These are phyloP conservation scores for Neofusicoccum ribis DNA, from an alignment of 2,329 filamentous ascomycete genomes.

Conservation along the genomic window DNA sequence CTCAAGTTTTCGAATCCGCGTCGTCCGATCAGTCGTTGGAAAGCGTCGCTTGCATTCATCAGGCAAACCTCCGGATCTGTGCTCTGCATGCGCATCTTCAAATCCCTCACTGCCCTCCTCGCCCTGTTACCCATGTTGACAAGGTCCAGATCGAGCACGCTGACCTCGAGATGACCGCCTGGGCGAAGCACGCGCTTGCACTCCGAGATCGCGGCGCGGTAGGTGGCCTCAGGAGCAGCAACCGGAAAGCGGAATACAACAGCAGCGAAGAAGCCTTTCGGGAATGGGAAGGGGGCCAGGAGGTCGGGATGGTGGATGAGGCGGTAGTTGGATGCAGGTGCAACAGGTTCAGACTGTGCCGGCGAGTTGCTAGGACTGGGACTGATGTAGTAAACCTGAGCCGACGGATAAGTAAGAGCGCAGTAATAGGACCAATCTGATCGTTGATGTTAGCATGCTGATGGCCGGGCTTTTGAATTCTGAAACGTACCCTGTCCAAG, in stretches of 20 bases:
- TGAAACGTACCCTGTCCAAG: slow-evolving; percentile 63
- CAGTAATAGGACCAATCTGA: slow-evolving; percentile 83
- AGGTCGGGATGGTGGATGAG: slow-evolving; percentile 70
- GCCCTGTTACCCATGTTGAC: slow-evolving; percentile 78
- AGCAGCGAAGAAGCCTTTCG: slow-evolving; percentile 71
- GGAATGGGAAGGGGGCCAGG: slow-evolving; percentile 70
- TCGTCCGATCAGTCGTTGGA: slow-evolving; percentile 67
- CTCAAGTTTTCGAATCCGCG: slow-evolving; percentile 73
- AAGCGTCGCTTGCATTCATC: slow-evolving; percentile 45
- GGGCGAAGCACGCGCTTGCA: slow-evolving; percentile 76
- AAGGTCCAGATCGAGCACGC: slow-evolving; percentile 75
- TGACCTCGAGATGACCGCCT: slow-evolving; percentile 76
- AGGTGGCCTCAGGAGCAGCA: slow-evolving; percentile 66
- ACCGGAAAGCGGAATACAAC: slow-evolving; percentile 77
- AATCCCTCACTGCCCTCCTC: slow-evolving; percentile 65
- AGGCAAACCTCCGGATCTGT: slow-evolving; percentile 62
- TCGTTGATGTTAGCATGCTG: slow-evolving; percentile 40
- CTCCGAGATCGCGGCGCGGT: slow-evolving; percentile 71
- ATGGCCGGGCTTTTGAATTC: background rate
- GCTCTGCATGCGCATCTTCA: slow-evolving; percentile 70
- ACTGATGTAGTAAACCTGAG: slow-evolving; percentile 72
- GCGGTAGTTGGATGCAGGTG: slow-evolving; percentile 63
- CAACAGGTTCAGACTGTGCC: background rate
- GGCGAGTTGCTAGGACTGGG: slow-evolving; percentile 31
- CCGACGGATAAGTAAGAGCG: slow-evolving; percentile 73